phyloP scores from a whole-genome alignment of 2,329 filamentous ascomycete genomes.

The Penicillium sp. region DNA sequence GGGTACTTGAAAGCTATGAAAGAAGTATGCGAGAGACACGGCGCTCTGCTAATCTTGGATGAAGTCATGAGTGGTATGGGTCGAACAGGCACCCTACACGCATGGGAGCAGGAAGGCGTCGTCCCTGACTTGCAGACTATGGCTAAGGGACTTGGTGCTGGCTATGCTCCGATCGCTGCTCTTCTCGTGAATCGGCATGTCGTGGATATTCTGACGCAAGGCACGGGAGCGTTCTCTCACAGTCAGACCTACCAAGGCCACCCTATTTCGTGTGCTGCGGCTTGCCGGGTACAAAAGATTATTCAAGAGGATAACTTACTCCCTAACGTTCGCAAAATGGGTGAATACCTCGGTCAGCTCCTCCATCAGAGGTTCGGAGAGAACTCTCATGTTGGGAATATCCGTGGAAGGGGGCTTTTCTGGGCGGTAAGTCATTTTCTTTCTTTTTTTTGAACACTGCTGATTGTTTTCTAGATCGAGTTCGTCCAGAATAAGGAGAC shows the following conservation, averaged over 20 bases:
- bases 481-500: conserved; percentile 60
- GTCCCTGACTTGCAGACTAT: conserved; percentile 63
- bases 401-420: conserved; percentile 62
- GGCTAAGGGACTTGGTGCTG: conserved; percentile 63
- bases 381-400: conserved; percentile 58
- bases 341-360: conserved; percentile 40
- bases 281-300: conserved; percentile 59
- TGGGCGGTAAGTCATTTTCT: conserved; percentile 55
- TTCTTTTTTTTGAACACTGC: background rate
- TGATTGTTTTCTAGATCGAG: conserved; percentile 52
- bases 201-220: conserved; percentile 52
- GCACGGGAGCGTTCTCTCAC: conserved; percentile 57
- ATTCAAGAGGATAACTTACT: conserved; percentile 58
- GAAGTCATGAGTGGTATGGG: conserved; percentile 65
- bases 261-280: conserved; percentile 59
- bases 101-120: conserved; percentile 61
- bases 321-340: conserved; percentile 46
- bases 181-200: conserved; percentile 57
- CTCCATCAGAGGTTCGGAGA: conserved; percentile 51
- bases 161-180: conserved; percentile 60
- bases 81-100: conserved; percentile 60
- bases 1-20: conserved; percentile 64
- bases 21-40: conserved; percentile 61
- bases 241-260: conserved; percentile 65
- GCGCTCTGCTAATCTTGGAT: conserved; percentile 56